Evolutionary conservation across 306 rosid genomes (phyloP), one percentile per base, ranked within the genome.

Genomic region (Lathyrus tuberosus): DNA sequence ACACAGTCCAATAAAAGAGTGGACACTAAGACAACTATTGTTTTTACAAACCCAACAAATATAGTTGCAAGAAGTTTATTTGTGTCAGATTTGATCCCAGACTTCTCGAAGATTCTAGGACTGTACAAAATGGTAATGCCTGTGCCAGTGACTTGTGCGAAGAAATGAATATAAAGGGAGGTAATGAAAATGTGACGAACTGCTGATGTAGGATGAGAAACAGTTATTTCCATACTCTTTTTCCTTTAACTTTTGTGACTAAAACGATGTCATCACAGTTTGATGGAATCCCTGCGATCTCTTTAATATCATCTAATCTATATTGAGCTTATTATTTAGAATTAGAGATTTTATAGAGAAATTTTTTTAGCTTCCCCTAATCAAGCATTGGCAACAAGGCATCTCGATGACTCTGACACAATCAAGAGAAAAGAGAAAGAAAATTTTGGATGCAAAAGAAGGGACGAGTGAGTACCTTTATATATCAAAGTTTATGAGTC

Each of bases 361-460:
- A 91, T 82, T 7, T 13, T 48, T 56, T 22, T 69, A 41, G 95
- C 92, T 4, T 84, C 95, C 0, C 80, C 90, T 20, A 88, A 76
- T 1, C 92, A 86, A 18, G 95, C 97, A 4, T 80, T 85, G 61
- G 86, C 79, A 20, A 91, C 89, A 1, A 91, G 92, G 92, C 97
- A 88, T 2, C 92, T 77, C 0, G 95, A 95, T 0, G 97, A 91
- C 77, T 91, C 97, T 0, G 95, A 95, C 97, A 91, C 24, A 22
- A 22, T 1, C 24, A 22, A 22, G 24, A 22, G 24, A 22, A 22
- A 22, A 22, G 24, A 22, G 24, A 22, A 22, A 22, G 24, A 22
- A 1, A 22, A 22, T n/a, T 22, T 22, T 22, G 24, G 1, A 22
- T 22, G 24, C 24, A 22, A 1, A 22, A 22, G 24, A 22, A 22